phyloP scores from a whole-genome alignment of 345 rosid species.

The Euphorbia lathyris region DNA sequence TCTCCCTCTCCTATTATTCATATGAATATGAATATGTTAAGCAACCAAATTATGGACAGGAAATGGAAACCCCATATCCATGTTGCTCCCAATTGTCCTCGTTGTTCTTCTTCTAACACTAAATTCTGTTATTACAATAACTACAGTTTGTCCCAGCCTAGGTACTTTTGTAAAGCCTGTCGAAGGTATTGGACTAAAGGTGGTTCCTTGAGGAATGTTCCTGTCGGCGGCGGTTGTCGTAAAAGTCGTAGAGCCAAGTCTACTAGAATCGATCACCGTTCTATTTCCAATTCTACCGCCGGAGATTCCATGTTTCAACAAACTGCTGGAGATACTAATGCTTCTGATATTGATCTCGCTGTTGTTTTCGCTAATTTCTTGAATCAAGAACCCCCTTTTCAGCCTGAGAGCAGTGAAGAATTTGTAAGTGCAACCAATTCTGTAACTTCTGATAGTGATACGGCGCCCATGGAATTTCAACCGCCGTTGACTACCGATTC shows the following conservation, averaged over 20 bases:
- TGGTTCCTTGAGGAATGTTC: constrained; percentile 77
- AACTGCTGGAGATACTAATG: not conserved
- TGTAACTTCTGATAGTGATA: constrained; percentile 16
- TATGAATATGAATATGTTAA: constrained; percentile 7
- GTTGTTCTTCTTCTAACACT: constrained; percentile 83
- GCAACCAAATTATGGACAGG: constrained; percentile 14
- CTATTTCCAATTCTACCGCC: constrained; percentile 1
- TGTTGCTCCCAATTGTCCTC: constrained; percentile 72
- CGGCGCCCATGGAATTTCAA: constrained; percentile 10
- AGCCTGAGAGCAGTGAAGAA: constrained; percentile 4
- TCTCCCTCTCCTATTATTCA: not conserved
- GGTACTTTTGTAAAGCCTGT: constrained; percentile 81
- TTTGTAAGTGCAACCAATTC: constrained; percentile 13
- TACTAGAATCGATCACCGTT: constrained; percentile 19
- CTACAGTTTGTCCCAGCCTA: constrained; percentile 88
- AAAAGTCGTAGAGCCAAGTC: constrained; percentile 56
- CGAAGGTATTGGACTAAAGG: constrained; percentile 92
- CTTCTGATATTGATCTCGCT: constrained; percentile 58
- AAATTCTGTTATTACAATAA: constrained; percentile 92
- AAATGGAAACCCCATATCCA: constrained; percentile 43
- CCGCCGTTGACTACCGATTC: constrained; percentile 13
- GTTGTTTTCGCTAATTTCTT: constrained; percentile 70
- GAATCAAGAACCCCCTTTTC: constrained; percentile 29
- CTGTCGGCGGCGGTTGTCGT: constrained; percentile 84
- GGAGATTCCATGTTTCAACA: not conserved